phyloP scores from a whole-genome alignment of 345 rosid species.

The Erucastrum elatum region DNA sequence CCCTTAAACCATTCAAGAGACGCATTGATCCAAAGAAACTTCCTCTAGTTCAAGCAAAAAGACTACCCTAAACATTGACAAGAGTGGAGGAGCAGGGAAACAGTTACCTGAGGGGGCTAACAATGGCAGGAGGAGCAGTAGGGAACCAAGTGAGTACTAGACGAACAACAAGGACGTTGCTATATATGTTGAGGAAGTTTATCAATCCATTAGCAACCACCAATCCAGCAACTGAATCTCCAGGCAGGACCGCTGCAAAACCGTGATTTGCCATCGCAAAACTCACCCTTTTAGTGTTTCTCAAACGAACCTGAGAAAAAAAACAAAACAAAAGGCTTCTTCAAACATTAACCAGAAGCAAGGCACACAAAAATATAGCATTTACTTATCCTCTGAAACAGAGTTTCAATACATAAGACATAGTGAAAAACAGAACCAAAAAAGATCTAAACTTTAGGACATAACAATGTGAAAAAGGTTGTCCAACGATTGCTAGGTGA shows the following conservation, averaged over 20 bases:
- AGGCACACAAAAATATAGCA: not conserved
- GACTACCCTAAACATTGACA: not conserved
- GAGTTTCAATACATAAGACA: not conserved
- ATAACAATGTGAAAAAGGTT: too few species aligned
- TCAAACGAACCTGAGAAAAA: slow-evolving; percentile 47
- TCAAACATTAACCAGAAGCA: not conserved
- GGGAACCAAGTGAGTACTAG: slow-evolving; percentile 99
- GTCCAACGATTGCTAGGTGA: too few species aligned
- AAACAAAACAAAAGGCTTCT: not conserved
- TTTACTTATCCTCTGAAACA: not conserved
- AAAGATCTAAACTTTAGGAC: slow-evolving; percentile 11
- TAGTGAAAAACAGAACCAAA: not conserved
- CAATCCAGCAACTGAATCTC: slow-evolving; percentile 83
- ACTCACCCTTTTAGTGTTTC: slow-evolving; percentile 40
- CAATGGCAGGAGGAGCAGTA: slow-evolving; percentile 89
- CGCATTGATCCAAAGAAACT: not conserved
- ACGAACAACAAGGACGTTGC: slow-evolving; percentile 71
- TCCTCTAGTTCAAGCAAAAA: not conserved
- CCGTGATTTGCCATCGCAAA: slow-evolving; percentile 49
- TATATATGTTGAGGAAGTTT: slow-evolving; percentile 81
- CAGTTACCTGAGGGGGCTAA: slow-evolving; percentile 80
- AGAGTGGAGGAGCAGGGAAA: not conserved
- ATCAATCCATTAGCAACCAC: slow-evolving; percentile 83
- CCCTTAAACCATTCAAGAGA: not conserved
- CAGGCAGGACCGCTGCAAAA: slow-evolving; percentile 87